A percentile compares a stretch with the other conserved stretches of the same genome.
These are phyloP conservation scores for Clitopilus hobsonii DNA, from an alignment of 768 basidiomycete genomes.

Conservation along the genomic window DNA sequence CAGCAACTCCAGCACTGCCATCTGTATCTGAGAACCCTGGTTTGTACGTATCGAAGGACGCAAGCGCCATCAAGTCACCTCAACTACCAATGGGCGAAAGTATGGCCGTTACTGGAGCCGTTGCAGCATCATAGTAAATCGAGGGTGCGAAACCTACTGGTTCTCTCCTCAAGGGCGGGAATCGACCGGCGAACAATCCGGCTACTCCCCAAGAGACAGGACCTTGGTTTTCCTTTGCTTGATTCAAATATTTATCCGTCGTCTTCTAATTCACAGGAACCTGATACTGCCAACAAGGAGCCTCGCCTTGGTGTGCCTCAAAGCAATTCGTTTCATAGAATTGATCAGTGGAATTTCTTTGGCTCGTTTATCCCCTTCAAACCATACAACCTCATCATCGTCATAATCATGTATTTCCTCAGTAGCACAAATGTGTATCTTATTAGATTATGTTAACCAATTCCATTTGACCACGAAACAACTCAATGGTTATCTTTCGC, in stretches of 20 bases:
- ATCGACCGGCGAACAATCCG: not conserved
- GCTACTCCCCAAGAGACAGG: not conserved
- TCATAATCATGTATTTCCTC: slow-evolving; percentile 22
- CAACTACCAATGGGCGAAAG: slow-evolving; percentile 62
- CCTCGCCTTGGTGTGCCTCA: not conserved
- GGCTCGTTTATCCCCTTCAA: not conserved
- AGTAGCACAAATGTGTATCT: slow-evolving; percentile 32
- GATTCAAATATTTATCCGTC: slow-evolving; percentile 43
- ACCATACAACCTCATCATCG: not conserved
- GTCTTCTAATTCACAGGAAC: slow-evolving; percentile 29
- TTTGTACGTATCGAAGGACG: slow-evolving; percentile 36
- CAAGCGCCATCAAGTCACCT: slow-evolving; percentile 50
- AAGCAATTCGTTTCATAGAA: slow-evolving; percentile 9
- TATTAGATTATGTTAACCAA: slow-evolving; percentile 30
- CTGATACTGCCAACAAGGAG: slow-evolving; percentile 9
- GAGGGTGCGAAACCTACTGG: not conserved
- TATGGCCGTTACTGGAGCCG: slow-evolving; percentile 42
- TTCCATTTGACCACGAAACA: slow-evolving; percentile 4
- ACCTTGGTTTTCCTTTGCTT: slow-evolving; percentile 21
- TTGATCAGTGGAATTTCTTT: slow-evolving; percentile 6
- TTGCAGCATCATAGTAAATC: slow-evolving; percentile 33
- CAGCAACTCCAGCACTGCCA: slow-evolving; percentile 22
- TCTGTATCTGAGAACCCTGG: slow-evolving; percentile 29
- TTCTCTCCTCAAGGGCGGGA: not conserved
- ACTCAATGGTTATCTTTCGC: no score